Percentiles rank a stretch among this genome's conserved stretches.
These are phyloP conservation scores for Trichophyton verrucosum DNA, from an alignment of 2,329 filamentous ascomycete genomes.

Conservation along the genomic window DNA sequence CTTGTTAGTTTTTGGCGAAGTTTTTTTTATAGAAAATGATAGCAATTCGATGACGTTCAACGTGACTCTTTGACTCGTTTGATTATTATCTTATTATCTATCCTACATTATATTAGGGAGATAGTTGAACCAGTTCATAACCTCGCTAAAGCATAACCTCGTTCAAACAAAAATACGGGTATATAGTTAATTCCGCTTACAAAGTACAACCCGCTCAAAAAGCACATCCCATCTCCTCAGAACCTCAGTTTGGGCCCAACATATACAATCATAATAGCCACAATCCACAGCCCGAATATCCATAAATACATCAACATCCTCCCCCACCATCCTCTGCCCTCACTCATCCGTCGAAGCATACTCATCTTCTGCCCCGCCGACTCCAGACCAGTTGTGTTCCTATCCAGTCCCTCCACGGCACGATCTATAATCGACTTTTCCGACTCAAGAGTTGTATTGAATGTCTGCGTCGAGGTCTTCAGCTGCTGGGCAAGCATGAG, in stretches of 20 bases:
- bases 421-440: slow-evolving; percentile 59
- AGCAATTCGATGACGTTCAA: slow-evolving; percentile 4
- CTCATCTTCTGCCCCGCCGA: slow-evolving; percentile 67
- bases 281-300: slow-evolving; percentile 71
- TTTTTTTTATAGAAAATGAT: slow-evolving; percentile 11
- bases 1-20: slow-evolving; percentile 7
- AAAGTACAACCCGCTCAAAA: neutral
- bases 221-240: slow-evolving; percentile 30
- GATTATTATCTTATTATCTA: too few species aligned
- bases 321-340: slow-evolving; percentile 79
- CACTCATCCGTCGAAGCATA: slow-evolving; percentile 62
- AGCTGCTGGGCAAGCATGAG: slow-evolving; percentile 65
- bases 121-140: too few species aligned
- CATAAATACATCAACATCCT: slow-evolving; percentile 71
- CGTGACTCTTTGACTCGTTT: neutral
- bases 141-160: too few species aligned
- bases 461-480: slow-evolving; percentile 60
- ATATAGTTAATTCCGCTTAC: neutral
- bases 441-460: slow-evolving; percentile 60
- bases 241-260: slow-evolving; percentile 80
- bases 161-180: too few species aligned
- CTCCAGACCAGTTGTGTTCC: slow-evolving; percentile 63
- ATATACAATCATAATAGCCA: slow-evolving; percentile 68
- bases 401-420: slow-evolving; percentile 63
- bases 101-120: neutral